Conservation (phyloP, 495 filamentous ascomycete species). For the Aspergillus affinis region DNA sequence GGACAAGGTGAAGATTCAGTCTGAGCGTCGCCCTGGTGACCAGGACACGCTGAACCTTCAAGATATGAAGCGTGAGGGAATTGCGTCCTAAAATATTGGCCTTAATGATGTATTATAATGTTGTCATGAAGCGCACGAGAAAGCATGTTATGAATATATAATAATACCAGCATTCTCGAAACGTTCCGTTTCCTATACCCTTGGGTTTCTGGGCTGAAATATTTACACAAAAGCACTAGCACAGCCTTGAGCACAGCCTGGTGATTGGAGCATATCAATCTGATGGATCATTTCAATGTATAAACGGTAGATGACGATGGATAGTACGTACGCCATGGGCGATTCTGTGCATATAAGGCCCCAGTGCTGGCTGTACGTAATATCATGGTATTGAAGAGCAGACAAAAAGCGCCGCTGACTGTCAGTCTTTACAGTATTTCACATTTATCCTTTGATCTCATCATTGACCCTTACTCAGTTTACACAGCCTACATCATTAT, state of each 20-base stretch:
- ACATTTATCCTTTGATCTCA: too few relatives aligned
- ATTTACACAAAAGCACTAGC: too few relatives aligned
- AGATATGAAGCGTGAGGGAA: constrained; percentile 27
- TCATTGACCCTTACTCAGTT: too few relatives aligned
- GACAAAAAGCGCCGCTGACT: constrained; percentile 56
- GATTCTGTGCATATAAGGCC: constrained; percentile 47
- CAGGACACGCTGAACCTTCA: constrained; percentile 40
- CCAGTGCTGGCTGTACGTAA: constrained; percentile 58
- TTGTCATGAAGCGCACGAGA: not conserved
- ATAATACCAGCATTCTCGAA: not conserved
- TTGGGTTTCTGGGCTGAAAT: too few relatives aligned
- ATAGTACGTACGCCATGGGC: too few relatives aligned
- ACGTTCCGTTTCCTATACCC: too few relatives aligned
- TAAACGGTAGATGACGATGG: too few relatives aligned
- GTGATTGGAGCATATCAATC: too few relatives aligned
- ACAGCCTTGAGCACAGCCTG: too few relatives aligned
- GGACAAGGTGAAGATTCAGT: constrained; percentile 41
- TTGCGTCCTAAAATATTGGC: constrained; percentile 20
- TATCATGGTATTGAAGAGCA: constrained; percentile 56
- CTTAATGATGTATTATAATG: not conserved
- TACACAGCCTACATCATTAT: too few relatives aligned
- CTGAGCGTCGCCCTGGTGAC: constrained; percentile 40
- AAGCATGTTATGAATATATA: not conserved
- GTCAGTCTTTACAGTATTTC: too few relatives aligned
- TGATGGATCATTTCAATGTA: too few relatives aligned